These are phyloP conservation scores for Chlorella vulgaris DNA, from an alignment of 139 green algal genomes.

Conservation along the genomic window DNA sequence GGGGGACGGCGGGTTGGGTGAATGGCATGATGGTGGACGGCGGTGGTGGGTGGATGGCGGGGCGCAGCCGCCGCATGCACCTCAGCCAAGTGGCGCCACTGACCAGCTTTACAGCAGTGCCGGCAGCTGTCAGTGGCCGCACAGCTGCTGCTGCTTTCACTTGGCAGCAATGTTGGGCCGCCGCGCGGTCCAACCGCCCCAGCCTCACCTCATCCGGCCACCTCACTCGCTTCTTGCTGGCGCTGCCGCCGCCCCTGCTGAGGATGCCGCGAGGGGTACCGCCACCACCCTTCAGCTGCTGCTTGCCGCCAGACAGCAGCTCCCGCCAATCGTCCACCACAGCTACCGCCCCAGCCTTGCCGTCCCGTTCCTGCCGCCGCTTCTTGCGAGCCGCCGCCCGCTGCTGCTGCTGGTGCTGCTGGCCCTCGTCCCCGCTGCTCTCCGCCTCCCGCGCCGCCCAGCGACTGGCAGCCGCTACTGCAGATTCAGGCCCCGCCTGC, in stretches of 20 bases:
- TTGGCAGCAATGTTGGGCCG: too few species aligned
- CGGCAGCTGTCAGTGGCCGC: too few species aligned
- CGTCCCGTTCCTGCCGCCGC: neutral
- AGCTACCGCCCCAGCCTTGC: neutral
- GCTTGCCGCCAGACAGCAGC: conserved; percentile 9
- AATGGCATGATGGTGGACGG: neutral
- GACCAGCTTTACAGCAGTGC: too few species aligned
- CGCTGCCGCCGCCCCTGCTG: conserved; percentile 11
- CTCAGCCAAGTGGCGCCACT: neutral
- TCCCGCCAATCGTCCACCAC: conserved; percentile 31
- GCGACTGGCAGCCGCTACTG: neutral
- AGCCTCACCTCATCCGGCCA: conserved; percentile 37
- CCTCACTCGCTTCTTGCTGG: conserved; percentile 26
- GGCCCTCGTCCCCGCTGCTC: neutral
- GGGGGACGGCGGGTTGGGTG: neutral
- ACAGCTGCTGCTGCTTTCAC: too few species aligned
- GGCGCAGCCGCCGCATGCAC: too few species aligned
- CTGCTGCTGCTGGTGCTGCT: neutral
- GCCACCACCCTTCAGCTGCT: neutral
- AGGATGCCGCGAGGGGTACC: conserved; percentile 25
- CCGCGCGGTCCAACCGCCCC: too few species aligned
- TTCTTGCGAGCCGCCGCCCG: neutral
- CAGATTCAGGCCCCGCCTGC: neutral
- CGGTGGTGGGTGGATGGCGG: too few species aligned
- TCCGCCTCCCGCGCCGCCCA: conserved; percentile 16